Evolutionary conservation across 371 early-diverging fungal species (phyloP).

Genomic region (Mucor racemosus): DNA sequence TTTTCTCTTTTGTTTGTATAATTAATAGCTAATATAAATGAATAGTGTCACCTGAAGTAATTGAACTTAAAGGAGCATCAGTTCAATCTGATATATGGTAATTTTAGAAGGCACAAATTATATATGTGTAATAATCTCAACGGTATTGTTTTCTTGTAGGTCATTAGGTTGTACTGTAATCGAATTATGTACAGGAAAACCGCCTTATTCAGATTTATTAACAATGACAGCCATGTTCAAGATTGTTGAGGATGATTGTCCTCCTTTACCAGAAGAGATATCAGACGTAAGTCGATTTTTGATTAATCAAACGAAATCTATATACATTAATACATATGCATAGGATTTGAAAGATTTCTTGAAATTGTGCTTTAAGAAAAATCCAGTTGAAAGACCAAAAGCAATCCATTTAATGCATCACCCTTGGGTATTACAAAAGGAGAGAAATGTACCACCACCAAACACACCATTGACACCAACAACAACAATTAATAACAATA

Average conservation of each 20-base stretch:
- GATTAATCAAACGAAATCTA: background rate
- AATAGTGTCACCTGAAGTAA: constrained; percentile 94
- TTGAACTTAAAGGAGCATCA: constrained; percentile 81
- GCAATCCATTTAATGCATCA: constrained; percentile 68
- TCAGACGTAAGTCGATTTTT: constrained; percentile 56
- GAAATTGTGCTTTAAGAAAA: constrained; percentile 80
- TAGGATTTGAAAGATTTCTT: constrained; percentile 78
- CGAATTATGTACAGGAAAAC: constrained; percentile 88
- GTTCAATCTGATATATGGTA: constrained; percentile 92
- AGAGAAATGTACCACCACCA: constrained; percentile 2
- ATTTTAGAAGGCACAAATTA: too few species aligned
- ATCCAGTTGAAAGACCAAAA: constrained; percentile 67
- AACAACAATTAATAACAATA: background rate
- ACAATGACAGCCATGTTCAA: constrained; percentile 91
- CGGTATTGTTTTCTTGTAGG: background rate
- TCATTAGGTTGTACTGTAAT: constrained; percentile 87
- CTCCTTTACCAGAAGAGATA: constrained; percentile 81
- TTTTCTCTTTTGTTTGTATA: background rate
- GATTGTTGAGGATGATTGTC: constrained; percentile 88
- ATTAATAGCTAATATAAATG: background rate
- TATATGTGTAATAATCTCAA: too few species aligned
- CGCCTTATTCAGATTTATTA: constrained; percentile 83
- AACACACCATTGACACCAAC: background rate
- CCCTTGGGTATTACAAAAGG: constrained; percentile 69
- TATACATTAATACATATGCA: background rate